Evolutionary conservation across 2,329 filamentous ascomycete genomes (phyloP).

Genomic region (Hymenotorrendiella dingleyae): DNA sequence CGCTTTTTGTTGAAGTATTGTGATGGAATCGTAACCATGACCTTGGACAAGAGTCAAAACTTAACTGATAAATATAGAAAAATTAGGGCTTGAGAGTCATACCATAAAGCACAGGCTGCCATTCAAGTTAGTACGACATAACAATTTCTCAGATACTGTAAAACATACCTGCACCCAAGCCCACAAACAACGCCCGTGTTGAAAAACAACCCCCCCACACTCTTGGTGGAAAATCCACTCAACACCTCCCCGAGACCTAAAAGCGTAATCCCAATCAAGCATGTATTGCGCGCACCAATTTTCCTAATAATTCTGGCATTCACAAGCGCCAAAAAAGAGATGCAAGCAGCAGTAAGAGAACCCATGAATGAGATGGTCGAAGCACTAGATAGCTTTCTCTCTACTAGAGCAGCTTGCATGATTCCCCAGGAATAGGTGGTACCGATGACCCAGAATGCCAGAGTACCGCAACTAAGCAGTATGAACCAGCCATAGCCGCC

Average conservation of each 20-base stretch:
- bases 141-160: neutral
- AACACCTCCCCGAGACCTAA: slow-evolving; percentile 44
- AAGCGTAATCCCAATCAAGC: slow-evolving; percentile 43
- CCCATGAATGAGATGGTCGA: slow-evolving; percentile 55
- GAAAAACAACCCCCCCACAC: slow-evolving; percentile 42
- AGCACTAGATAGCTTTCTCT: slow-evolving; percentile 40
- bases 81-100: neutral
- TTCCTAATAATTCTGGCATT: slow-evolving; percentile 45
- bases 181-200: slow-evolving; percentile 43
- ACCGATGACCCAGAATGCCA: slow-evolving; percentile 53
- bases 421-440: slow-evolving; percentile 55
- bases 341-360: slow-evolving; percentile 43
- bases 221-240: slow-evolving; percentile 40
- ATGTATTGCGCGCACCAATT: slow-evolving; percentile 43
- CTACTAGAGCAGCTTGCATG: slow-evolving; percentile 50
- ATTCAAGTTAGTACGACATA: neutral
- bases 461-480: slow-evolving; percentile 42
- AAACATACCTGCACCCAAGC: slow-evolving; percentile 35
- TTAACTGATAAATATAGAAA: slow-evolving; percentile 5
- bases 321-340: slow-evolving; percentile 45
- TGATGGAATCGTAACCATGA: slow-evolving; percentile 42
- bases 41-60: slow-evolving; percentile 31
- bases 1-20: slow-evolving; percentile 50
- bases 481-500: slow-evolving; percentile 53
- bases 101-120: slow-evolving; percentile 24